Evolutionary conservation across 176 grass and related monocot genomes (phyloP).

Genomic region (Melocanna baccifera): DNA sequence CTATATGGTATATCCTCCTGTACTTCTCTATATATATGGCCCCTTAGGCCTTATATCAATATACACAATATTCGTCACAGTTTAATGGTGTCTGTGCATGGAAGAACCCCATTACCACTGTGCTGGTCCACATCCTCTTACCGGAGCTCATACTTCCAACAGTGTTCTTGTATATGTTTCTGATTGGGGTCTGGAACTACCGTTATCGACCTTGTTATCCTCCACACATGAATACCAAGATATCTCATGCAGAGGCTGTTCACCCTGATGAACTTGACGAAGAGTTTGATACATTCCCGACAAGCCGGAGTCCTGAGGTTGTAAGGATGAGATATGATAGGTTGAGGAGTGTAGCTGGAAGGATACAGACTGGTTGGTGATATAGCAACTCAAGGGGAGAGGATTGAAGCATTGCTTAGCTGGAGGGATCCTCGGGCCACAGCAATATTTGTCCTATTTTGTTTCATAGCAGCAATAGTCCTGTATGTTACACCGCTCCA

Average conservation of each 20-base stretch:
- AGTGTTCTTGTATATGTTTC: conserved; percentile 91
- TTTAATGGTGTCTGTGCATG: conserved; percentile 74
- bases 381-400: conserved; percentile 92
- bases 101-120: conserved; percentile 90
- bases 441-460: conserved; percentile 80
- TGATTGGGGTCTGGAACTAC: conserved; percentile 96
- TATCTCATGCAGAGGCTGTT: conserved; percentile 85
- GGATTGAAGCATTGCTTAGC: conserved; percentile 84
- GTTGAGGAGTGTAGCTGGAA: conserved; percentile 87
- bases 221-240: conserved; percentile 98
- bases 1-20: too few species aligned
- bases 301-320: conserved; percentile 50
- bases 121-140: conserved; percentile 88
- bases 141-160: conserved; percentile 88
- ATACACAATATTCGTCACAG: too few species aligned
- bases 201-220: conserved; percentile 82
- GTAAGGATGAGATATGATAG: conserved; percentile 82
- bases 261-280: conserved; percentile 88
- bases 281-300: conserved; percentile 91
- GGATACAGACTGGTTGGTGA: conserved; percentile 88
- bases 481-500: conserved; percentile 86
- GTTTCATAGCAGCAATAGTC: conserved; percentile 67
- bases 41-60: too few species aligned
- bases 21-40: too few species aligned
- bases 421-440: conserved; percentile 96